These are phyloP conservation scores for Cyclotella kingstonii DNA, from an alignment of 108 stramenopile genomes.

Conservation along the genomic window DNA sequence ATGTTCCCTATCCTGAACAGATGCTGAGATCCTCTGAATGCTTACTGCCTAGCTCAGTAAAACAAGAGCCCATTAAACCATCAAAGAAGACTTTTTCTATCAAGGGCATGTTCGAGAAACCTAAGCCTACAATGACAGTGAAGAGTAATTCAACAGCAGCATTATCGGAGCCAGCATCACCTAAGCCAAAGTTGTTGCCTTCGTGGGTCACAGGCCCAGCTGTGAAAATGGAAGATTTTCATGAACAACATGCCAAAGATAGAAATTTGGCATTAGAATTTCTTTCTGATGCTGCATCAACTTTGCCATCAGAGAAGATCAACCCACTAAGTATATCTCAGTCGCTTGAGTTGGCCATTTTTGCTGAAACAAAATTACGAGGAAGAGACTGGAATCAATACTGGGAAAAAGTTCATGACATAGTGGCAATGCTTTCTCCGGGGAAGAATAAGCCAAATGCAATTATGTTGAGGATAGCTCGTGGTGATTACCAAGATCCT, in stretches of 20 bases:
- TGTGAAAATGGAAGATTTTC: constrained; percentile 38
- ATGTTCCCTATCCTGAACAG: constrained; percentile 1
- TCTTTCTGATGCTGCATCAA: constrained; percentile 26
- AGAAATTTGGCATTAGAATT: constrained; percentile 36
- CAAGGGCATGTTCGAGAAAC: constrained; percentile 51
- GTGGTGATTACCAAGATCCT: constrained; percentile 46
- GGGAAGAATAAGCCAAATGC: constrained; percentile 40
- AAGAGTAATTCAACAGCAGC: constrained; percentile 11
- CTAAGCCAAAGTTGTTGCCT: constrained; percentile 38
- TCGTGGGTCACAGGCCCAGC: constrained; percentile 43
- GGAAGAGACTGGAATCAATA: constrained; percentile 47
- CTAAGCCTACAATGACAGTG: constrained; percentile 32
- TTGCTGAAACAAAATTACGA: constrained; percentile 41
- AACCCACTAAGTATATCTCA: constrained; percentile 42
- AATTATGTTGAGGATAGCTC: constrained; percentile 41
- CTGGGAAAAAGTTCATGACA: constrained; percentile 53
- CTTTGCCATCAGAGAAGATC: constrained; percentile 23
- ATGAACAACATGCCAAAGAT: constrained; percentile 31
- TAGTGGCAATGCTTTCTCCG: constrained; percentile 45
- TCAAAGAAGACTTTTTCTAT: constrained; percentile 40
- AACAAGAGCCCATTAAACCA: constrained; percentile 24
- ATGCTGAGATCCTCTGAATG: constrained; percentile 11
- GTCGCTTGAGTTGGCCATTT: constrained; percentile 40
- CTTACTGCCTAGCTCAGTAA: constrained; percentile 17
- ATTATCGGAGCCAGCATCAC: constrained; percentile 19